phyloP scores from a whole-genome alignment of 2,329 filamentous ascomycete genomes.

The Neofusicoccum umdonicola region DNA sequence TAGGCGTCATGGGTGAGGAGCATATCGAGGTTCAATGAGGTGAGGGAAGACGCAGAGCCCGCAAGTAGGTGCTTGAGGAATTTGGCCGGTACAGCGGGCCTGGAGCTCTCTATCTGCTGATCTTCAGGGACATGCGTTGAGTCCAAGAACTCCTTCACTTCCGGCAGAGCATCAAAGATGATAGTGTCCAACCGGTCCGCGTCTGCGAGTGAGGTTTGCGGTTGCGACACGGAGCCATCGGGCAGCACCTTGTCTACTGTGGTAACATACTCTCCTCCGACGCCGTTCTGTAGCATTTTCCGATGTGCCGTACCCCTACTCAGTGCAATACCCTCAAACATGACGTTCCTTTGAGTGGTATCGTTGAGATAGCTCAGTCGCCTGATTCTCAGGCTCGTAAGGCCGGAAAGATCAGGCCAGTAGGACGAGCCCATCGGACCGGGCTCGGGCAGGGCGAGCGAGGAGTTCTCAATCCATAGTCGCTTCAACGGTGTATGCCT shows the following conservation, averaged over 20 bases:
- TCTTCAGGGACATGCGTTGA: conserved; percentile 1
- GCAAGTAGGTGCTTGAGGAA: conserved; percentile 20
- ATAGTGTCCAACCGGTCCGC: not conserved
- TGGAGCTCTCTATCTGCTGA: not conserved
- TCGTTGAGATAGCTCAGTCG: conserved; percentile 5
- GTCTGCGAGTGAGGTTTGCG: not conserved
- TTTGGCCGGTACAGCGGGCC: not conserved
- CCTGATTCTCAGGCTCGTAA: conserved; percentile 39
- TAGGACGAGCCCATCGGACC: conserved; percentile 17
- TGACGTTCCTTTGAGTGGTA: not conserved
- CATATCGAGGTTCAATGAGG: conserved; percentile 38
- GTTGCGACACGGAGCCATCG: not conserved
- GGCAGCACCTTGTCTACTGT: conserved; percentile 22
- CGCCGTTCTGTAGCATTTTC: conserved; percentile 30
- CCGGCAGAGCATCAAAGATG: conserved; percentile 27
- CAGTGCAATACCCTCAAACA: not conserved
- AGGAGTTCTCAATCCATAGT: conserved; percentile 48
- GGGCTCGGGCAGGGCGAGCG: conserved; percentile 27
- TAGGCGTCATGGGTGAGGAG: conserved; percentile 18
- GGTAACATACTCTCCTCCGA: conserved; percentile 31
- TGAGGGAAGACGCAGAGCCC: conserved; percentile 25
- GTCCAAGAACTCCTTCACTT: conserved; percentile 25
- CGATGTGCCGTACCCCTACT: not conserved
- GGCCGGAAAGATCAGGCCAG: conserved; percentile 27
- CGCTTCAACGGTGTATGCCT: conserved; percentile 33